Conservation (phyloP, 1,284 basidiomycete species). For the Cutaneotrichosporon cavernicola region DNA sequence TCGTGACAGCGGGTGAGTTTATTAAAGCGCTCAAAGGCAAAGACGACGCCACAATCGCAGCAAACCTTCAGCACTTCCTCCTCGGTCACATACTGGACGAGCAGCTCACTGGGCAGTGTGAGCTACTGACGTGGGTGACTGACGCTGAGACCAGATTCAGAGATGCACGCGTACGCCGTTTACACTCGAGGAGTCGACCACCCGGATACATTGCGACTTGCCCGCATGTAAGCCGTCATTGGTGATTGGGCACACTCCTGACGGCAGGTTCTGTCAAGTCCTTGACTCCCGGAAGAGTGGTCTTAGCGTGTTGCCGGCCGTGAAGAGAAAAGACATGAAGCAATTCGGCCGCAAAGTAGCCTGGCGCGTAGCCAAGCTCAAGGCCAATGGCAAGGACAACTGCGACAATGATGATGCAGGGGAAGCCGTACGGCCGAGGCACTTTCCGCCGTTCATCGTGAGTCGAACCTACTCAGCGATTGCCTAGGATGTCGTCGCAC, state of each 20-base stretch:
- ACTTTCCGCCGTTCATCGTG: constrained; percentile 33
- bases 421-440: constrained; percentile 13
- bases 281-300: constrained; percentile 46
- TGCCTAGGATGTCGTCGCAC: neutral
- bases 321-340: constrained; percentile 23
- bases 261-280: constrained; percentile 30
- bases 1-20: constrained; percentile 36
- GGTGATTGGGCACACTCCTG: neutral
- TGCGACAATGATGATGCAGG: neutral
- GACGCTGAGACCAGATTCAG: constrained; percentile 31
- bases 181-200: constrained; percentile 37
- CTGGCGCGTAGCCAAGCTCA: constrained; percentile 38
- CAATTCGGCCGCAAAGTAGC: constrained; percentile 25
- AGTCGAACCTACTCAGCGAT: constrained; percentile 17
- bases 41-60: constrained; percentile 25
- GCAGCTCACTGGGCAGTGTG: constrained; percentile 11
- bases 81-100: constrained; percentile 32
- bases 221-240: constrained; percentile 28
- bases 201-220: constrained; percentile 35
- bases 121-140: neutral
- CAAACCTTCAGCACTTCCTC: constrained; percentile 37
- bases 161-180: constrained; percentile 39
- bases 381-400: constrained; percentile 14
- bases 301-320: constrained; percentile 28
- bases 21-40: constrained; percentile 22